Base-by-base conservation (phyloP, 1,284 basidiomycete species). In the Trametes pubescens region DNA sequence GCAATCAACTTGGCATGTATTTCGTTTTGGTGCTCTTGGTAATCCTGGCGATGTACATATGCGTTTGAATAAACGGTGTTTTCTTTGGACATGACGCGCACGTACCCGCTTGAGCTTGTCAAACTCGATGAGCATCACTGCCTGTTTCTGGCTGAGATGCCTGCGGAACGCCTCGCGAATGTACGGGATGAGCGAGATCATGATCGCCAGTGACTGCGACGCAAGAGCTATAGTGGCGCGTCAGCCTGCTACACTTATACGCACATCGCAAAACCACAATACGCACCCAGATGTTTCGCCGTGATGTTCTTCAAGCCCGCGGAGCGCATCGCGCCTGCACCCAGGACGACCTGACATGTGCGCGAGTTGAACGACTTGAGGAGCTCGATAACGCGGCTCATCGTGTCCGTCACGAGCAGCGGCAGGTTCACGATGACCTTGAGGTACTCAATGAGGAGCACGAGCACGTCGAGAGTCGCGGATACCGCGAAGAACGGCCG, bases 11-110 rank as follows among this genome's bases (percentile, higher is more conserved):
- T 99, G 60, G 94, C 87, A 77, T 99, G 96, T 59, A 99, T 98
- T 81, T 99, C 98, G 75, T 96, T 95, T 79, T 99, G 98, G 78
- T 99, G 97, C 77, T 99, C 97, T 84, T 98, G 96, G 75, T 94
- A 99, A 78, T 99, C 98, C 91, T 95, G 21, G 10, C 18, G 2
- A 7, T 2, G 21, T 8, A 26, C 13, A 22, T 24, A n/a, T 14
- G 21, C 44, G 26, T 13, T 10, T 22, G 2, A 51, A 24, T 22
- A 6, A 49, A 13, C n/a, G 14, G 10, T 7, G n/a, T 14, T 16
- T 35, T 32, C 26, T 5, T 38, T 9, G 43, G 16, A 21, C 6
- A 38, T n/a, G 13, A 24, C 11, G 55, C 13, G 46, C 37, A 81
- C 90, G 68, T 70, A 93, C 93, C 78, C 97, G 85, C 80, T 96